Evolutionary conservation across 352 stramenopile genomes (phyloP).

Genomic region (Phytophthora pisi): DNA sequence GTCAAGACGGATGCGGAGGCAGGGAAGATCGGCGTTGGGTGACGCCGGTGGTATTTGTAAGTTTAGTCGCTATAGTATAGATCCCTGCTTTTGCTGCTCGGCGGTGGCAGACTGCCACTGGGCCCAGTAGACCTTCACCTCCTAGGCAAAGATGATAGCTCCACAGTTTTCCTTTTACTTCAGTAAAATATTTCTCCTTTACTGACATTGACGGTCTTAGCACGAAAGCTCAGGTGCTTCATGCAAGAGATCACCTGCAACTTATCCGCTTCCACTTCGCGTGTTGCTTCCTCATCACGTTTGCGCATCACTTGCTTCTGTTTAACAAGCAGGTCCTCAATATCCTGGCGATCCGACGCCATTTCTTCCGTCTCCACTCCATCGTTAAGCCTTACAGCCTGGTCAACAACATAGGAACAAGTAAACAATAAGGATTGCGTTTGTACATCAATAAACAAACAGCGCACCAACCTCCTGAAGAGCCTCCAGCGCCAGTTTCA

Average conservation of each 20-base stretch:
- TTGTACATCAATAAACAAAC: background rate
- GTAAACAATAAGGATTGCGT: background rate
- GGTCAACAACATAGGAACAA: background rate
- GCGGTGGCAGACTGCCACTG: background rate
- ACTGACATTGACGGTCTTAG: slow-evolving; percentile 29
- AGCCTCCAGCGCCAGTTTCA: slow-evolving; percentile 60
- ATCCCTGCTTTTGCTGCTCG: slow-evolving; percentile 14
- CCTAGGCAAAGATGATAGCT: slow-evolving; percentile 11
- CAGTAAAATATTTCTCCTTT: slow-evolving; percentile 23
- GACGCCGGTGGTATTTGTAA: slow-evolving; percentile 39
- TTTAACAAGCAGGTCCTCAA: slow-evolving; percentile 43
- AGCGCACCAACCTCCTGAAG: slow-evolving; percentile 46
- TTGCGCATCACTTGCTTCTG: slow-evolving; percentile 47
- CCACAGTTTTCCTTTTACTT: slow-evolving; percentile 11
- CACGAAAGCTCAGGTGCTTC: slow-evolving; percentile 69
- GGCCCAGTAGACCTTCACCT: background rate
- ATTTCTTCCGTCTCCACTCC: slow-evolving; percentile 51
- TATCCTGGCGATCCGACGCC: slow-evolving; percentile 49
- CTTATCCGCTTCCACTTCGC: slow-evolving; percentile 44
- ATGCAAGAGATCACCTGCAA: slow-evolving; percentile 75
- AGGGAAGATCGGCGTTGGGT: slow-evolving; percentile 23
- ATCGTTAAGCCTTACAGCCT: slow-evolving; percentile 58
- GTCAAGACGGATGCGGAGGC: slow-evolving; percentile 12
- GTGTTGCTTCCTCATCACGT: slow-evolving; percentile 48
- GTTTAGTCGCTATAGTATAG: slow-evolving; percentile 51